Percentiles rank a stretch among this genome's conserved stretches.
Evolutionary conservation across 1,139 yeast genomes (phyloP).

Genomic region (Saccharomyces hybrid): DNA sequence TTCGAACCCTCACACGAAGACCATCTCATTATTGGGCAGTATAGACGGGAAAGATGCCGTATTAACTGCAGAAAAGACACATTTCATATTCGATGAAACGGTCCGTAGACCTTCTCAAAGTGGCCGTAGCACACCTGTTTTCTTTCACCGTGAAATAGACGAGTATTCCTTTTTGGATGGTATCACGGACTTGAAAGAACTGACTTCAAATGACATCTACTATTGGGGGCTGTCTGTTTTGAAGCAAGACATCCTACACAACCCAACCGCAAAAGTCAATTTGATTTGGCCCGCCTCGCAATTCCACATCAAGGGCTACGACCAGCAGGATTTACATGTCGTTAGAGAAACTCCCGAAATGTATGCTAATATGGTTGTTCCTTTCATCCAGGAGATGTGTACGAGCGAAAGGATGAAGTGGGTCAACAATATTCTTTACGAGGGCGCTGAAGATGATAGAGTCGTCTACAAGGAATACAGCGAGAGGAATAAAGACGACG

Average conservation of each 20-base stretch:
- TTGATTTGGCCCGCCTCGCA: slow-evolving; percentile 86
- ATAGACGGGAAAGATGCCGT: slow-evolving; percentile 59
- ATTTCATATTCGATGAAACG: slow-evolving; percentile 38
- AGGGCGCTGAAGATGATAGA: slow-evolving; percentile 80
- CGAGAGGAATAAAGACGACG: slow-evolving; percentile 39
- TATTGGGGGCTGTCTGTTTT: slow-evolving; percentile 64
- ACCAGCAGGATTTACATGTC: slow-evolving; percentile 49
- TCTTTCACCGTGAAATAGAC: slow-evolving; percentile 19
- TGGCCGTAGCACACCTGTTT: slow-evolving; percentile 18
- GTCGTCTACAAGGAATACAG: slow-evolving; percentile 35
- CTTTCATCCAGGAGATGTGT: slow-evolving; percentile 69
- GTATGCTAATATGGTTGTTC: slow-evolving; percentile 55
- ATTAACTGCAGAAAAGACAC: slow-evolving; percentile 65
- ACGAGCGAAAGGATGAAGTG: slow-evolving; percentile 71
- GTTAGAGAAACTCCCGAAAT: slow-evolving; percentile 75
- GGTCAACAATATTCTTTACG: slow-evolving; percentile 78
- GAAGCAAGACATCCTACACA: slow-evolving; percentile 38
- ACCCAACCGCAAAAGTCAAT: slow-evolving; percentile 67
- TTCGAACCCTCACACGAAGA: slow-evolving; percentile 59
- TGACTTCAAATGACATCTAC: slow-evolving; percentile 73
- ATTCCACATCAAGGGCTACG: slow-evolving; percentile 70
- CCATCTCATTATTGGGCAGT: slow-evolving; percentile 55
- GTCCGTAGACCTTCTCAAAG: slow-evolving; percentile 20
- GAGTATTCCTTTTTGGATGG: slow-evolving; percentile 22
- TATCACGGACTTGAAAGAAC: slow-evolving; percentile 36